Conservation (phyloP, 768 basidiomycete species). For the Lactarius pseudohatsudake region DNA sequence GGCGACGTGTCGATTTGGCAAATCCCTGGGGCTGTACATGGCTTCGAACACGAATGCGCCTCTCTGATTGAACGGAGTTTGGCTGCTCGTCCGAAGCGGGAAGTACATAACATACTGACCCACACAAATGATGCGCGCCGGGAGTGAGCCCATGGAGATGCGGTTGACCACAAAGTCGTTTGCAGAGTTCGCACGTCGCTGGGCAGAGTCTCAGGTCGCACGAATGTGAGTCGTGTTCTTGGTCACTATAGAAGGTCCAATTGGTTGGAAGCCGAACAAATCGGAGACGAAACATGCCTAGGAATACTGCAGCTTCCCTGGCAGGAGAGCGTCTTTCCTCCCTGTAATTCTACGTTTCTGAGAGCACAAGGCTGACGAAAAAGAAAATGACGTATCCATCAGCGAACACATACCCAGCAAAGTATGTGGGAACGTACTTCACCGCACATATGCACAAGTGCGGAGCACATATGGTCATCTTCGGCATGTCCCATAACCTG, state of each 20-base stretch:
- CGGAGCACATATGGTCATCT: constrained; percentile 54
- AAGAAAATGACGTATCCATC: not conserved
- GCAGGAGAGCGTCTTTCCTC: constrained; percentile 21
- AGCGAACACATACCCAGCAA: not conserved
- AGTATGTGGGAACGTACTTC: constrained; percentile 38
- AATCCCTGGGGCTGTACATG: constrained; percentile 48
- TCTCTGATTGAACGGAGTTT: constrained; percentile 38
- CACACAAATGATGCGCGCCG: constrained; percentile 52
- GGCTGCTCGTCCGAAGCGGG: not conserved
- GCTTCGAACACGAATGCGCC: constrained; percentile 45
- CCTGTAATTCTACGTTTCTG: not conserved
- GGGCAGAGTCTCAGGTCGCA: constrained; percentile 57
- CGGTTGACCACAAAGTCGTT: constrained; percentile 46
- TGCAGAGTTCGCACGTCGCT: constrained; percentile 53
- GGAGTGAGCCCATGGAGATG: constrained; percentile 53
- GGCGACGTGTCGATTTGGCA: constrained; percentile 60
- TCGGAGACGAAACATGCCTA: constrained; percentile 3
- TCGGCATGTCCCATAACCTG: constrained; percentile 53
- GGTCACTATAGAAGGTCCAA: constrained; percentile 38
- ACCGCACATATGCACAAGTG: constrained; percentile 56
- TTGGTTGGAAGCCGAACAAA: not conserved
- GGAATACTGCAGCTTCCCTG: constrained; percentile 18
- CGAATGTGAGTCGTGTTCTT: constrained; percentile 45
- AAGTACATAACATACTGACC: constrained; percentile 40
- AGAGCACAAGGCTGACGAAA: constrained; percentile 26